Percentiles rank a stretch among this genome's conserved stretches.
Conservation (phyloP, 2,329 filamentous ascomycete genomes). For the Venturiaceae sp. region DNA sequence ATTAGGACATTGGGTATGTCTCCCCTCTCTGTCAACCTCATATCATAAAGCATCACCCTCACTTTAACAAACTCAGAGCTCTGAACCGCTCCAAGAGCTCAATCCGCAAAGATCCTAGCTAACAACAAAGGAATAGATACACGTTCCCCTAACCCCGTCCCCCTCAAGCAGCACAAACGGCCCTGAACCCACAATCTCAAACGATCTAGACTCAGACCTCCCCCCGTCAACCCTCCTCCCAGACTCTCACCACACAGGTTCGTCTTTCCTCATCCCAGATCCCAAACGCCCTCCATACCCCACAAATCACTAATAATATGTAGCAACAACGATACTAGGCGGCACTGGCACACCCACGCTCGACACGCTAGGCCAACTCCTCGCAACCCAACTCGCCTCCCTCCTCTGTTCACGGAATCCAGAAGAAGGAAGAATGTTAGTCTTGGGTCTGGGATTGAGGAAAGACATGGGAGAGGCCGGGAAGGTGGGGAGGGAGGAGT, state of each 20-base stretch:
- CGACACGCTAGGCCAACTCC: constrained; percentile 77
- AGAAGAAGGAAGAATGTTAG: constrained; percentile 47
- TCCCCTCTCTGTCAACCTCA: constrained; percentile 8
- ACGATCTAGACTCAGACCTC: constrained; percentile 16
- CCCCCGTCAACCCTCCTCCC: constrained; percentile 50
- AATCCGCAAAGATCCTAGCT: constrained; percentile 16
- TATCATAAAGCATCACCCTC: constrained; percentile 10
- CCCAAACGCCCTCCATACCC: neutral
- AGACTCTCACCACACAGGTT: constrained; percentile 60
- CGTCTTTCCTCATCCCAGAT: neutral
- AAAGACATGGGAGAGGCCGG: constrained; percentile 41
- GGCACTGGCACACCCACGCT: constrained; percentile 62
- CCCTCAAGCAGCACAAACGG: constrained; percentile 52
- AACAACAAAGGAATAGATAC: constrained; percentile 43
- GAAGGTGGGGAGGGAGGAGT: constrained; percentile 25
- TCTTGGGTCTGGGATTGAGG: constrained; percentile 49
- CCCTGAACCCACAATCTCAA: constrained; percentile 22
- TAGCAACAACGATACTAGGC: constrained; percentile 73
- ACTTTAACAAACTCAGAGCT: too few relatives aligned
- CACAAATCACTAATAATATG: neutral
- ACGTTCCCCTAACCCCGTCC: constrained; percentile 63
- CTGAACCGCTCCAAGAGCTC: constrained; percentile 21
- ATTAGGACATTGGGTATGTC: constrained; percentile 79
- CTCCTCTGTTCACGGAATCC: constrained; percentile 64
- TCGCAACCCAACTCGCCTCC: constrained; percentile 82